Conservation (phyloP, 495 filamentous ascomycete species). For the Aspergillus avenaceus region DNA sequence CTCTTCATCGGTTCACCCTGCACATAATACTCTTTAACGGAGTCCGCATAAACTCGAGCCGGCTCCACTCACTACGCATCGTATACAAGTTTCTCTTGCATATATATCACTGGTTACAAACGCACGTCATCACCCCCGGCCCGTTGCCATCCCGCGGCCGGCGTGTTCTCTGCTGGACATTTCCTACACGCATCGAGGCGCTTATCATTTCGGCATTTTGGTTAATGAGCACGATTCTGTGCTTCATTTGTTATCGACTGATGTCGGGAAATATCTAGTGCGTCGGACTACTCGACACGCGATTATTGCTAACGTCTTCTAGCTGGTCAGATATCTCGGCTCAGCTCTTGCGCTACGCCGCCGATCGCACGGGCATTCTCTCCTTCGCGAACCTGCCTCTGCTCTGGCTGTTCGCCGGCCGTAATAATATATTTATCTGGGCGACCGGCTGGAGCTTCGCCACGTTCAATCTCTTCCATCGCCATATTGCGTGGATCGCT, state of each 20-base stretch:
- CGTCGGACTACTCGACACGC: slow-evolving; percentile 4
- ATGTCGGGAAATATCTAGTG: slow-evolving; percentile 39
- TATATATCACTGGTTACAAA: slow-evolving; percentile 24
- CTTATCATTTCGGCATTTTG: slow-evolving; percentile 38
- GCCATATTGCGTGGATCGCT: slow-evolving; percentile 51
- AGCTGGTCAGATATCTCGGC: slow-evolving; percentile 32
- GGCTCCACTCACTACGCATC: neutral
- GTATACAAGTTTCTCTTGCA: neutral
- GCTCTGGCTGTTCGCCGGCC: slow-evolving; percentile 47
- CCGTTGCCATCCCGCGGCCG: slow-evolving; percentile 25
- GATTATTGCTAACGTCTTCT: slow-evolving; percentile 7
- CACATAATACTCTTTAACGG: neutral
- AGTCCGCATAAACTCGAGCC: neutral
- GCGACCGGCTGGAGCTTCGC: slow-evolving; percentile 52
- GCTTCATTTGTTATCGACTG: slow-evolving; percentile 30
- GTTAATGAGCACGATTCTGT: slow-evolving; percentile 35
- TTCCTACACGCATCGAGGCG: slow-evolving; percentile 38
- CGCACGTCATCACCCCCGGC: slow-evolving; percentile 31
- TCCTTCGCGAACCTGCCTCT: slow-evolving; percentile 49
- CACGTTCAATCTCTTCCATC: slow-evolving; percentile 53
- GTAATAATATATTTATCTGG: slow-evolving; percentile 55
- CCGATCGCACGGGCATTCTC: slow-evolving; percentile 50
- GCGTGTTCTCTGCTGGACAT: slow-evolving; percentile 30
- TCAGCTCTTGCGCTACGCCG: slow-evolving; percentile 40
- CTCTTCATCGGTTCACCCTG: slow-evolving; percentile 18